Percentiles rank a stretch among this genome's conserved stretches.
These are phyloP conservation scores for Geosmithia putterillii DNA, from an alignment of 2,329 filamentous ascomycete genomes.

Conservation along the genomic window DNA sequence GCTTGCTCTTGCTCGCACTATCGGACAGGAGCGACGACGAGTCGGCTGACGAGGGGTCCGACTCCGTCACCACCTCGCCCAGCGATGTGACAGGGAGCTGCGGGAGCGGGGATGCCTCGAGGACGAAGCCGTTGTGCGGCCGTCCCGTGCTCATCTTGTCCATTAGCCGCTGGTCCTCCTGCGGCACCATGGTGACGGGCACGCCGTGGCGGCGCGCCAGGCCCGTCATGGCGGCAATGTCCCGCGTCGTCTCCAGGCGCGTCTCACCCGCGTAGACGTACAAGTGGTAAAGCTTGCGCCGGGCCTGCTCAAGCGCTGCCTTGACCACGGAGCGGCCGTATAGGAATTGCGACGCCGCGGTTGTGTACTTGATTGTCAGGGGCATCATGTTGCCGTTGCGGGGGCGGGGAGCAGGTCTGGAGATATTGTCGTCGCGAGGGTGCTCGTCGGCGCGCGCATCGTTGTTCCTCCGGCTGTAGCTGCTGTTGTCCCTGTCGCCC, in stretches of 20 bases:
- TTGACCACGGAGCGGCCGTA: conserved; percentile 75
- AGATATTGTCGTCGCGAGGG: neutral
- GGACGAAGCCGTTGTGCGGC: conserved; percentile 80
- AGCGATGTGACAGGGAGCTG: conserved; percentile 54
- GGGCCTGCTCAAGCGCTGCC: conserved; percentile 55
- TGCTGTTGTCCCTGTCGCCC: neutral
- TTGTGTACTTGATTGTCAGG: conserved; percentile 47
- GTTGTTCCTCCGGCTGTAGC: neutral
- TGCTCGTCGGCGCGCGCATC: too few relatives aligned
- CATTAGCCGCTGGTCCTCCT: conserved; percentile 54
- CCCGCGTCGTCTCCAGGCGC: conserved; percentile 30
- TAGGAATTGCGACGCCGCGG: conserved; percentile 80
- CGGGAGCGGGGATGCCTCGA: conserved; percentile 78
- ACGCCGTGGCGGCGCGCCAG: conserved; percentile 39
- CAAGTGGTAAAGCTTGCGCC: conserved; percentile 70
- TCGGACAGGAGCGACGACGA: too few relatives aligned
- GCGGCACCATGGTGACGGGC: conserved; percentile 42
- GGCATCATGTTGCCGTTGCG: conserved; percentile 19
- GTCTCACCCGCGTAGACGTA: conserved; percentile 59
- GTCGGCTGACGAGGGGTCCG: too few relatives aligned
- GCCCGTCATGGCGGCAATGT: conserved; percentile 29
- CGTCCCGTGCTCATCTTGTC: conserved; percentile 73
- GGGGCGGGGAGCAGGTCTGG: conserved; percentile 4
- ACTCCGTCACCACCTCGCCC: conserved; percentile 29
- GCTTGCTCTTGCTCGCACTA: too few relatives aligned